Evolutionary conservation across 345 rosid species (phyloP), one percentile per base, ranked within the genome.

Genomic region (Arabis alpina): DNA sequence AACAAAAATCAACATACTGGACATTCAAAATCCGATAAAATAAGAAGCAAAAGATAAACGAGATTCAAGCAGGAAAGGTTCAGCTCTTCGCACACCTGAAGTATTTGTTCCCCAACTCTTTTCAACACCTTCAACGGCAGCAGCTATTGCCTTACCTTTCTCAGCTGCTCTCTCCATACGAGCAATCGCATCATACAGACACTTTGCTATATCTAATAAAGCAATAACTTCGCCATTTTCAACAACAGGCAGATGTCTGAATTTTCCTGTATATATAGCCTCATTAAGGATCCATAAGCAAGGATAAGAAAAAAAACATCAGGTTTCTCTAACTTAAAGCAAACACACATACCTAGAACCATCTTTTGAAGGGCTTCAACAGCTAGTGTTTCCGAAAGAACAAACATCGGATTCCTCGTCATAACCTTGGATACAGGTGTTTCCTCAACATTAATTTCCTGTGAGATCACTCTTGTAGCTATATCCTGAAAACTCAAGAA

Each of bases 131-230:
- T 95, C 99, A 51, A 95, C 99, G 5, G 98, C 98, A 34, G 99
- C 98, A 80, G 99, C 98, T 68, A 95, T 90, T 39, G 98, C 99
- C 66, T 95, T 95, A 65, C 99, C 98, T 74, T 95, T 95, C 80
- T 95, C 99, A 78, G 96, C 94, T 28, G 94, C 94, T 78, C 99
- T 95, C 82, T 95, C 99, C 99, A 95, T 78, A 47, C 99, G 97
- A 67, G 97, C 97, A 80, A 95, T 95, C 16, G 99, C 98, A 82
- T 95, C 99, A 56, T 92, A 90, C 55, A 95, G 74, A 82, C 99
- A 95, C 82, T 95, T 95, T 5, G 99, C 94, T 79, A 92, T 95
- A 63, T 95, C 98, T 34, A 95, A 88, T 64, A 95, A 79, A 61
- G 99, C 99, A 83, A 95, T 87, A 43, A 95, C 99, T 82, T 90